Percentiles rank a stretch among this genome's conserved stretches.
These are phyloP conservation scores for Reutealis trisperma DNA, from an alignment of 345 rosid species.

Conservation along the genomic window DNA sequence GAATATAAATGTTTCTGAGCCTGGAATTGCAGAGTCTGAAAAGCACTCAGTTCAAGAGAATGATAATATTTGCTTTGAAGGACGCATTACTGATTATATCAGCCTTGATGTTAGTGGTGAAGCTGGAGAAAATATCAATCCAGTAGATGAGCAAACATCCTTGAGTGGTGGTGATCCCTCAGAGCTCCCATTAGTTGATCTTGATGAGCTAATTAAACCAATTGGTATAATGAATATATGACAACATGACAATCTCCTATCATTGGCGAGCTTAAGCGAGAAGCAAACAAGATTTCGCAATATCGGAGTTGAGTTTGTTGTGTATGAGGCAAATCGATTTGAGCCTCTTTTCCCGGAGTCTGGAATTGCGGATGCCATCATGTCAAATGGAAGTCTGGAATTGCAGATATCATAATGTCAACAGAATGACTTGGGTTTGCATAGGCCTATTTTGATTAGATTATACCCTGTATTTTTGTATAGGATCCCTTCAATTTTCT, in stretches of 20 bases:
- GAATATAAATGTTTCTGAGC: slow-evolving; percentile 26
- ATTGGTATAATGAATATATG: slow-evolving; percentile 44
- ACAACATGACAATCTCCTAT: neutral
- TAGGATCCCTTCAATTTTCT: neutral
- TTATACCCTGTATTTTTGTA: neutral
- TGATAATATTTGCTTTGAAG: slow-evolving; percentile 30
- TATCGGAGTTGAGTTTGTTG: neutral
- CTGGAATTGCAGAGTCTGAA: slow-evolving; percentile 36
- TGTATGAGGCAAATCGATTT: neutral
- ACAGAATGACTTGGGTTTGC: neutral
- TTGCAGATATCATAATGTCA: neutral
- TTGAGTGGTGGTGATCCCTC: slow-evolving; percentile 33
- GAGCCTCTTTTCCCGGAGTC: neutral
- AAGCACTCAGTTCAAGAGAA: slow-evolving; percentile 24
- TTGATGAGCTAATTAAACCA: slow-evolving; percentile 62
- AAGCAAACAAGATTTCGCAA: neutral
- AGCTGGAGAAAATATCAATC: slow-evolving; percentile 41
- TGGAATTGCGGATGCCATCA: neutral
- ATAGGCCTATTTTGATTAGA: neutral
- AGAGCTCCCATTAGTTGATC: slow-evolving; percentile 39
- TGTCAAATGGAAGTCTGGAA: neutral
- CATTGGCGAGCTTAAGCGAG: neutral
- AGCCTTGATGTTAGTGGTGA: slow-evolving; percentile 49
- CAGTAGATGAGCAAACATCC: slow-evolving; percentile 23
- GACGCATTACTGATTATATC: slow-evolving; percentile 51